Conservation (phyloP, 257 asterid species). For the Galeopsis tetrahit region DNA sequence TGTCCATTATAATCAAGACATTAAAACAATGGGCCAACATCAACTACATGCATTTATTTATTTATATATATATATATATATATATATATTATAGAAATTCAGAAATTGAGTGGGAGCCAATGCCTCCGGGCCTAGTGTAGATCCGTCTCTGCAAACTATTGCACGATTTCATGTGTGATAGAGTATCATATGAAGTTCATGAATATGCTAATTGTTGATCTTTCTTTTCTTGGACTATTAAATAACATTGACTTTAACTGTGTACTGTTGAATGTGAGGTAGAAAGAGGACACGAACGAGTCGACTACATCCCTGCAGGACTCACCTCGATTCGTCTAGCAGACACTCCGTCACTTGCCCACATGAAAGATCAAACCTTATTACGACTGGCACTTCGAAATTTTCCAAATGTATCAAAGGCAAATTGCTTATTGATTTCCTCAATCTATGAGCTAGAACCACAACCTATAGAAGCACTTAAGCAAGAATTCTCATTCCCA, state of each 20-base stretch:
- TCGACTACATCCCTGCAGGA: slow-evolving; percentile 59
- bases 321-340: slow-evolving; percentile 50
- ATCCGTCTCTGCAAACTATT: too few species aligned
- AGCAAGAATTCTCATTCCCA: slow-evolving; percentile 47
- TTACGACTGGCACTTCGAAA: slow-evolving; percentile 32
- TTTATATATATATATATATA: too few species aligned
- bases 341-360: slow-evolving; percentile 52
- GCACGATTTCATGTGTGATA: not conserved
- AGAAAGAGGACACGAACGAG: slow-evolving; percentile 56
- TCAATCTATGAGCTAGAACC: slow-evolving; percentile 61
- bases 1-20: too few species aligned
- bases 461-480: slow-evolving; percentile 46
- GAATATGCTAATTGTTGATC: too few species aligned
- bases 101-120: too few species aligned
- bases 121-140: too few species aligned
- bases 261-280: slow-evolving; percentile 21
- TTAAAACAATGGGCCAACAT: too few species aligned
- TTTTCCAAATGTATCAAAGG: slow-evolving; percentile 36
- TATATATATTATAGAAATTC: too few species aligned
- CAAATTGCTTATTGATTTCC: slow-evolving; percentile 48
- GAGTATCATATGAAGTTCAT: too few species aligned
- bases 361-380: slow-evolving; percentile 36
- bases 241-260: not conserved
- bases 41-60: too few species aligned
- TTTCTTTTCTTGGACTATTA: not conserved